Percentiles rank a stretch among this genome's conserved stretches.
Evolutionary conservation across 73 alveolate genomes (phyloP).

Genomic region (Uronychia binucleata): DNA sequence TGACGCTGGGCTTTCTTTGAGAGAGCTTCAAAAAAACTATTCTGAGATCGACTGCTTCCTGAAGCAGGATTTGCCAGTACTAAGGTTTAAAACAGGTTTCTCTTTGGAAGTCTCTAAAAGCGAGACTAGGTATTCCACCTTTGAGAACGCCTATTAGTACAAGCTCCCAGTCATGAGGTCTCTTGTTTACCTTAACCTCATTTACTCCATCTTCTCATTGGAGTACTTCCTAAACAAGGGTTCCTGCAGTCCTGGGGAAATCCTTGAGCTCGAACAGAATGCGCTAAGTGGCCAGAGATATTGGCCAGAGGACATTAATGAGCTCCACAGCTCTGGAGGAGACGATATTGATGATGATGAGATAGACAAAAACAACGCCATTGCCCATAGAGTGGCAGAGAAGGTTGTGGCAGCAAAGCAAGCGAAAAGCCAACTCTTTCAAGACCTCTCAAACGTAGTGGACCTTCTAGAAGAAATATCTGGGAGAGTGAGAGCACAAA

Average conservation of each 20-base stretch:
- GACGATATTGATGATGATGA: slow-evolving; percentile 22
- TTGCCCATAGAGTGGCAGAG: slow-evolving; percentile 29
- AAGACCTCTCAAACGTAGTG: slow-evolving; percentile 11
- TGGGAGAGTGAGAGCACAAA: neutral
- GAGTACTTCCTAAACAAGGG: slow-evolving; percentile 38
- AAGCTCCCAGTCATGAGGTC: neutral
- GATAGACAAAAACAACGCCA: neutral
- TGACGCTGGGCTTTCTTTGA: neutral
- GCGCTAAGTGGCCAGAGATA: slow-evolving; percentile 28
- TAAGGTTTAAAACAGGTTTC: neutral
- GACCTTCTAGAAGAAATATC: neutral
- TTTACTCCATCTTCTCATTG: slow-evolving; percentile 22
- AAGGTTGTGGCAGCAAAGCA: slow-evolving; percentile 33
- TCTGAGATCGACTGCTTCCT: neutral
- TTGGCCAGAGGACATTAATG: slow-evolving; percentile 30
- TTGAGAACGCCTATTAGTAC: slow-evolving; percentile 32
- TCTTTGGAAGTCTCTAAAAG: neutral
- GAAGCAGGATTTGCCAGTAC: neutral
- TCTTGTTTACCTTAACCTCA: slow-evolving; percentile 13
- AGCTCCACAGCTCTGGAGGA: neutral
- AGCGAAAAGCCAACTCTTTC: slow-evolving; percentile 22
- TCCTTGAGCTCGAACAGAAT: slow-evolving; percentile 30
- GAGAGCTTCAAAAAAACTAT: neutral
- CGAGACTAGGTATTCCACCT: slow-evolving; percentile 3
- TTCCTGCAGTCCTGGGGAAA: slow-evolving; percentile 21